Conservation (phyloP, 73 alveolate species). For the Breviolum minutum region DNA sequence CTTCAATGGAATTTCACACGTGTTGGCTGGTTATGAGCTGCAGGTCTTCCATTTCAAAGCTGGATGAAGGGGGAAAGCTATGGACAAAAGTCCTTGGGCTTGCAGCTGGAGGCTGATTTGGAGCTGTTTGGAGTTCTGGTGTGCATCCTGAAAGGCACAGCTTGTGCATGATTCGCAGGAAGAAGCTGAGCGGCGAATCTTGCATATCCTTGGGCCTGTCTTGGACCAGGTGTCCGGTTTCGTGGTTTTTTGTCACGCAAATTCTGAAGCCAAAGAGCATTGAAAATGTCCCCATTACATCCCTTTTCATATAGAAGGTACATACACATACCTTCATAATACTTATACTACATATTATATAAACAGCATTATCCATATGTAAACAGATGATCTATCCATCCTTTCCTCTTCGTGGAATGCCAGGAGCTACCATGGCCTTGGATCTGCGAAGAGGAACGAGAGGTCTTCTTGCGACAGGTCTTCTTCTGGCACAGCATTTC, state of each 20-base stretch:
- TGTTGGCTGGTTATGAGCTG: neutral
- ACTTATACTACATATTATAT: no score
- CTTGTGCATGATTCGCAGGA: neutral
- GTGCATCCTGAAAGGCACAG: no score
- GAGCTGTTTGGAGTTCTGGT: neutral
- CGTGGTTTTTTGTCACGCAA: neutral
- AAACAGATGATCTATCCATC: no score
- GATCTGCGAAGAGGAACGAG: neutral
- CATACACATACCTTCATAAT: no score
- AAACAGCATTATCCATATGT: no score
- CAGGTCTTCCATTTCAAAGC: slow-evolving; percentile 3
- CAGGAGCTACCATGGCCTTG: slow-evolving; percentile 59
- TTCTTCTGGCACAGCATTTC: slow-evolving; percentile 17
- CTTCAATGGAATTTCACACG: neutral
- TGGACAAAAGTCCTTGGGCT: neutral
- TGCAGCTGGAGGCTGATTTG: slow-evolving; percentile 10
- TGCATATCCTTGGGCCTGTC: slow-evolving; percentile 25
- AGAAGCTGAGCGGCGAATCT: neutral
- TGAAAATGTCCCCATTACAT: no score
- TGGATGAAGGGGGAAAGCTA: slow-evolving; percentile 20
- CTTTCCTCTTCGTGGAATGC: neutral
- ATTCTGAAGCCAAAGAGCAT: no score
- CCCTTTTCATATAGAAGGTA: no score
- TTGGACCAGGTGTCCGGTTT: neutral
- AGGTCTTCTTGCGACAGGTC: slow-evolving; percentile 4